These are phyloP conservation scores for Craterostigma plantagineum DNA, from an alignment of 257 asterid species.

Conservation along the genomic window DNA sequence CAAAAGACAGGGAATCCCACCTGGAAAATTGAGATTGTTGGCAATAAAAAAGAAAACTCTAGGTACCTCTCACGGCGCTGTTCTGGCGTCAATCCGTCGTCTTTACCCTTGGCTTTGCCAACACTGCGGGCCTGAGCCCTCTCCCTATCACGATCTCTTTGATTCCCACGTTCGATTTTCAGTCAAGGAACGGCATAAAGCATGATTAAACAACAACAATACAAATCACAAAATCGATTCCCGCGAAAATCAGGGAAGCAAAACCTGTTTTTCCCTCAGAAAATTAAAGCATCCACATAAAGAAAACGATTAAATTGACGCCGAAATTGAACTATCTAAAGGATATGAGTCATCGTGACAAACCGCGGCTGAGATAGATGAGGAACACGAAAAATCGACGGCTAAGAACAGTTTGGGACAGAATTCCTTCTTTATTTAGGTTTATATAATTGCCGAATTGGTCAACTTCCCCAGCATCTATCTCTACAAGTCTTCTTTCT, in stretches of 20 bases:
- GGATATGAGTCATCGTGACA: slow-evolving; percentile 4
- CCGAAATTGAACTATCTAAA: not conserved
- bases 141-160: slow-evolving; percentile 69
- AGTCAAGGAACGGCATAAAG: slow-evolving; percentile 33
- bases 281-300: not conserved
- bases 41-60: not conserved
- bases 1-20: not conserved
- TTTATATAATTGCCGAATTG: no score
- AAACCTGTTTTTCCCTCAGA: not conserved
- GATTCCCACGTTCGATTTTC: slow-evolving; percentile 57
- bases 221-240: not conserved
- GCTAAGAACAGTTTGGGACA: no score
- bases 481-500: no score
- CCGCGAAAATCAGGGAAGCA: not conserved
- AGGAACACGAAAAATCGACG: no score
- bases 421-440: no score
- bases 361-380: no score
- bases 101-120: slow-evolving; percentile 20
- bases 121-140: slow-evolving; percentile 39
- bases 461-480: no score
- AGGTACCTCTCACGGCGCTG: slow-evolving; percentile 23
- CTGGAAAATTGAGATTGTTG: not conserved
- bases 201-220: not conserved
- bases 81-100: slow-evolving; percentile 25
- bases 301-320: not conserved